Evolutionary conservation across 2,329 filamentous ascomycete genomes (phyloP).

Genomic region (Pochonia chlamydosporia): DNA sequence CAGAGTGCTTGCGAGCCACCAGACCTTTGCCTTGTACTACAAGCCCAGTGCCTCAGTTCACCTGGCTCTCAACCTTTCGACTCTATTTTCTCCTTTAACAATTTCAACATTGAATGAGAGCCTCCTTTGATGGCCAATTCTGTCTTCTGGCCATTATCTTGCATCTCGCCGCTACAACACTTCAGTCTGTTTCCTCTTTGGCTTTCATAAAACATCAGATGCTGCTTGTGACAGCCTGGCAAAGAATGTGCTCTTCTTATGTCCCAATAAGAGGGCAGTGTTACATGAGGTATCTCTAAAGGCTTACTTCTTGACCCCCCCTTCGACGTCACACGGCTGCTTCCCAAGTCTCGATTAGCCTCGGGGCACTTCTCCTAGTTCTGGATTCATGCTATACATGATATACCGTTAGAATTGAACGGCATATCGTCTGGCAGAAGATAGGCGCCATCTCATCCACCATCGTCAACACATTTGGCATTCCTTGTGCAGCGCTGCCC

Average conservation of each 20-base stretch:
- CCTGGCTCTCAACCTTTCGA: not conserved
- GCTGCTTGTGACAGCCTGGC: too few relatives aligned
- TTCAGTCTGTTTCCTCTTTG: not conserved
- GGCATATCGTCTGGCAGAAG: too few relatives aligned
- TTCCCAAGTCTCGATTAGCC: too few relatives aligned
- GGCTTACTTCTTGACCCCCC: not conserved
- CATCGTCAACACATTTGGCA: too few relatives aligned
- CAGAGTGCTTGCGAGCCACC: not conserved
- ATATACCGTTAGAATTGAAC: too few relatives aligned
- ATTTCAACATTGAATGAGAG: not conserved
- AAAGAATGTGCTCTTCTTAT: too few relatives aligned
- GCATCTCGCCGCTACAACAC: not conserved
- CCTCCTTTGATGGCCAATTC: not conserved
- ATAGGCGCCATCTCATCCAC: too few relatives aligned
- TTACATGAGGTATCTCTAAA: not conserved
- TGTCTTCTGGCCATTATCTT: not conserved
- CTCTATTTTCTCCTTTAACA: not conserved
- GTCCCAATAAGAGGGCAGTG: not conserved
- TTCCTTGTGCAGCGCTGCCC: not conserved
- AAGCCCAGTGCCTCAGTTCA: not conserved
- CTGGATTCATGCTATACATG: too few relatives aligned
- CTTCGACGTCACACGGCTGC: too few relatives aligned
- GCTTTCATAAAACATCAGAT: not conserved
- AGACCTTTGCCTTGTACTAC: not conserved
- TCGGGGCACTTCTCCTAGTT: too few relatives aligned